Base-by-base conservation (phyloP, 768 basidiomycete genomes). In the Dacryopinax spathularia region DNA sequence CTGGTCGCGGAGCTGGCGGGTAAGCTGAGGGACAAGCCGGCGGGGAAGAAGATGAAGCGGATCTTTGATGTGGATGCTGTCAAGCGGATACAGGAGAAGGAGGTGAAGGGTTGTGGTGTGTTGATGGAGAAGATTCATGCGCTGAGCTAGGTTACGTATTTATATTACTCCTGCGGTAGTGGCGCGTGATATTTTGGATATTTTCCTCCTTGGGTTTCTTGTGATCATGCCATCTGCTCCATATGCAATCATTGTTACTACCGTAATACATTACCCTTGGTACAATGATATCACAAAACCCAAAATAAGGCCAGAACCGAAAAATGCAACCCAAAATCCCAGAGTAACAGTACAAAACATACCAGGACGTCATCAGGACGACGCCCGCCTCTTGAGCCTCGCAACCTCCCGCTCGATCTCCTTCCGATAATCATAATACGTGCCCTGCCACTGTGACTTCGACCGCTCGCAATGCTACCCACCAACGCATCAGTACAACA, bases 1-100 rank as follows among this genome's bases (percentile, higher is more conserved):
- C 81, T 92, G 16, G 78, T 91, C 1, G 84, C 85, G 0, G 89
- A 87, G 70, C 75, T 90, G 33, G 86, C 69, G 84, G 84, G 67
- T 79, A 85, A 29, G 72, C 88, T 39, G 65, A 75, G 5, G 69
- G 68, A 22, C 61, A 69, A 1, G 72, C 70, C 2, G 73, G 65
- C 15, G 71, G 71, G 9, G 74, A 70, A 72, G 66, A 77, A 65
- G 33, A 69, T 88, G 61, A 83, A 79, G 70, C 69, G 63, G 7
- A 88, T 85, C 86, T 88, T 91, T 71, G 74, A 71, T 13, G 68
- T 73, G 20, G 75, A 78, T 2, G 79, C 81, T 29, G 70, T 76
- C 67, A 75, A 77, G 66, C 72, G 72, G 61, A 73, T 91, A 20
- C 77, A 80, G 71, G 73, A 70, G 18, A 78, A 82, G 36, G 81